phyloP scores from a whole-genome alignment of 208 protist genomes.

The Acanthamoeba comandoni region DNA sequence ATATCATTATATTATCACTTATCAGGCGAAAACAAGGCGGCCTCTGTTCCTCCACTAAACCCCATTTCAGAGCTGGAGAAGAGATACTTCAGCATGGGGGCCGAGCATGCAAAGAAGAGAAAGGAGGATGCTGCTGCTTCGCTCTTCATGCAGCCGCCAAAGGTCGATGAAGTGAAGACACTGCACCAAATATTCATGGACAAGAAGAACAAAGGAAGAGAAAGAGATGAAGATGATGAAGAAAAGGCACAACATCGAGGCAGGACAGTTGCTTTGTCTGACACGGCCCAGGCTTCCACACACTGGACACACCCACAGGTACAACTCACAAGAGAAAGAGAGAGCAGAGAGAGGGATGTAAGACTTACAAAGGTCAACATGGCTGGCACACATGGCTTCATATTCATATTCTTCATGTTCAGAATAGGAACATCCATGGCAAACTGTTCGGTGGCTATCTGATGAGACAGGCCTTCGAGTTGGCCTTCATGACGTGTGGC shows the following conservation, averaged over 20 bases:
- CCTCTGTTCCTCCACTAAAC: slow-evolving; percentile 26
- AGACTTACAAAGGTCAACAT: no score
- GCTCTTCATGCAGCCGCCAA: slow-evolving; percentile 28
- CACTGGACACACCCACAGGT: slow-evolving; percentile 71
- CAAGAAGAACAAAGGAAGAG: slow-evolving; percentile 11
- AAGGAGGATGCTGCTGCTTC: slow-evolving; percentile 58
- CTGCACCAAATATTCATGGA: slow-evolving; percentile 43
- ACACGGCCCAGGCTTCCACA: slow-evolving; percentile 22
- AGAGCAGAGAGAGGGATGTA: no score
- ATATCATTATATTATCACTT: no score
- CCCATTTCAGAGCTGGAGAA: slow-evolving; percentile 22
- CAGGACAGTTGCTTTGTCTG: slow-evolving; percentile 26
- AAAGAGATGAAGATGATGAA: no score
- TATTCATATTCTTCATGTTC: neutral
- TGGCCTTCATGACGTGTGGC: slow-evolving; percentile 54
- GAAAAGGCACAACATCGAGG: slow-evolving; percentile 4
- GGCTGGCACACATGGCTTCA: no score
- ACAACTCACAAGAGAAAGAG: no score
- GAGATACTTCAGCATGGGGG: slow-evolving; percentile 35
- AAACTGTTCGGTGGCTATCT: slow-evolving; percentile 71
- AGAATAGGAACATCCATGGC: slow-evolving; percentile 73
- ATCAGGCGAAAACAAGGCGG: slow-evolving; percentile 33
- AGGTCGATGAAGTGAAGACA: slow-evolving; percentile 26
- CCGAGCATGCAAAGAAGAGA: neutral
- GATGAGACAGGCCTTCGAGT: slow-evolving; percentile 66